Evolutionary conservation across 2,329 filamentous ascomycete genomes (phyloP), one percentile per base, ranked within the genome.

Genomic region (Stagonosporopsis tanaceti): DNA sequence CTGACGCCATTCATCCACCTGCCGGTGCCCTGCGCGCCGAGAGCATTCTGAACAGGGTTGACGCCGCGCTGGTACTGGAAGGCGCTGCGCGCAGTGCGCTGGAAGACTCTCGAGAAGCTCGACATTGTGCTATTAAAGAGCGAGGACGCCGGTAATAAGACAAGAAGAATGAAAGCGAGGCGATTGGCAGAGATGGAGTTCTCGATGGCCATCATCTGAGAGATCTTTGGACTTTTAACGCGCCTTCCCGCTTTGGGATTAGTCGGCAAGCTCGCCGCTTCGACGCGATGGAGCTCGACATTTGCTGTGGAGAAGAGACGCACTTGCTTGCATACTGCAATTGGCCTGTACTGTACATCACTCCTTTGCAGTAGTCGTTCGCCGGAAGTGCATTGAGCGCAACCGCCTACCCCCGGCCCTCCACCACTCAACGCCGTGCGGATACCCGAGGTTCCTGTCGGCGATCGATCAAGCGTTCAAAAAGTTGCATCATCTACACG

Each of bases 21-120:
- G 67, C 85, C 82, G 66, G 84, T 83, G 75, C 85, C 87, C 78
- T 88, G 85, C 67, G 81, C 80, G 73, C 84, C 84, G 71, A 90
- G 78, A 63, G 86, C 85, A 72, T 85, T 85, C 79, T 93, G 91
- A 69, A 97, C 83, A 50, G 93, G 91, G 81, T 90, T 94, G 76
- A 86, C 83, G 76, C 84, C 65, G 59, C 69, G 87, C 76, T 87
- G 85, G 72, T 86, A 84, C 78, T 86, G 83, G 75, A 95, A 83
- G 69, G 91, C 88, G 70, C 86, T 83, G 75, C 92, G 89, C 78
- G 91, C 89, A 67, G 92, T 90, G 83, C 91, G 90, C 81, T 95
- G 79, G 73, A 97, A 88, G 72, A 92, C 89, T 80, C 92, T 88
- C 77, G 92, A 86, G 76, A 95, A 87, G 75, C 86, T 85, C 79